Evolutionary conservation across 176 grass and related monocot species (phyloP), one percentile per base, ranked within the genome.

Genomic region (Metroxylon sagu): DNA sequence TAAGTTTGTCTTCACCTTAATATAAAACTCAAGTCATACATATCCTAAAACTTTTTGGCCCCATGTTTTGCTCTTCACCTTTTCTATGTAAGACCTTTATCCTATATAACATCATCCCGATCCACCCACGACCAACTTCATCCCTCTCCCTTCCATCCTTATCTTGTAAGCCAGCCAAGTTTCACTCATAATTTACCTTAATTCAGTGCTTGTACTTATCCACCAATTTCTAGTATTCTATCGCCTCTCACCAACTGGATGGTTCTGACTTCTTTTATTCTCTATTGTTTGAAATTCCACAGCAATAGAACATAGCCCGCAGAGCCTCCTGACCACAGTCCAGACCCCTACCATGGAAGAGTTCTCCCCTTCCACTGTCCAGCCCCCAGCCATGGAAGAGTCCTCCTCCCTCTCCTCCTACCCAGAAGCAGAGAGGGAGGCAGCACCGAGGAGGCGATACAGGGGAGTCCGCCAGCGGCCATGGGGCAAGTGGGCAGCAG

Each of bases 401-500:
- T 69, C 52, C 50, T 85, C 81, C 16, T 54, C 78, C 52, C 62
- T 12, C 25, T 50, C 69, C 67, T 65, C 60, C 8, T 54, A 49
- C 52, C 8, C 48, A 15, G 69, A 61, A 52, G 74, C 53, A 52
- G 49, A 50, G 2, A 60, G 71, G 27, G 28, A 56, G 49, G 16
- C 29, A 7, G 62, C 66, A 50, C 75, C 78, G 53, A 70, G 62
- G 1, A 62, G 72, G 50, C 52, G 84, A 18, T 98, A 98, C 69
- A 84, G 93, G 19, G 93, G 93, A 14, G 93, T 98, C 54, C 78
- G 93, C 43, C 93, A 97, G 84, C 84, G 93, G 64, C 93, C 93
- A 3, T 97, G 93, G 93, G 93, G 93, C 52, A 97, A 97, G 76
- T 97, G 93, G 93, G 93, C 93, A 6, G 93, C 93, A 27, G 93